Evolutionary conservation across 2,329 filamentous ascomycete genomes (phyloP).

Genomic region (Nemania bipapillata): DNA sequence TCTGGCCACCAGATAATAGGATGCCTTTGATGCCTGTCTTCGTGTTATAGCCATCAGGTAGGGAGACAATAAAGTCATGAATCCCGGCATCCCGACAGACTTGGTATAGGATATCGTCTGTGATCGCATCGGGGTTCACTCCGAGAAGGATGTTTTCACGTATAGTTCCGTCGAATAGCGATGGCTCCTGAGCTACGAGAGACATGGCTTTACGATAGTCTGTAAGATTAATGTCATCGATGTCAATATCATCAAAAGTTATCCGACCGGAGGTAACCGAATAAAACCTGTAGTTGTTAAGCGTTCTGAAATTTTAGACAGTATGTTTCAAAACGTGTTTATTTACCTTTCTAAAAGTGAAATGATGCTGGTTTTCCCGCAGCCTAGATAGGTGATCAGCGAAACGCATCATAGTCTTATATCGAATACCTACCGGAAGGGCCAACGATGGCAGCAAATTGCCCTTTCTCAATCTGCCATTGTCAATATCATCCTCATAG

Average conservation of each 20-base stretch:
- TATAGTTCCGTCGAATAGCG: constrained; percentile 70
- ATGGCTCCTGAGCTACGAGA: constrained; percentile 79
- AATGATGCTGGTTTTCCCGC: constrained; percentile 78
- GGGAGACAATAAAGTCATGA: constrained; percentile 74
- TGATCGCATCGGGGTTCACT: constrained; percentile 64
- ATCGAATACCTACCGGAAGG: constrained; percentile 63
- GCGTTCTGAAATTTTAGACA: background rate
- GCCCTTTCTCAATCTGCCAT: constrained; percentile 67
- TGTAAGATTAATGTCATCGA: constrained; percentile 67
- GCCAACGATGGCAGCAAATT: constrained; percentile 77
- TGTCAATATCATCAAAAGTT: constrained; percentile 69
- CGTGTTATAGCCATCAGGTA: constrained; percentile 75
- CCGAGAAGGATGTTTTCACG: constrained; percentile 76
- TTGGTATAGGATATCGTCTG: constrained; percentile 62
- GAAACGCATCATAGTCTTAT: background rate
- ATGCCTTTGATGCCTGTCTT: constrained; percentile 74
- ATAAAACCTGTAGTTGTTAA: constrained; percentile 67
- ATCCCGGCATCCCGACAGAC: constrained; percentile 72
- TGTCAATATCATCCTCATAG: background rate
- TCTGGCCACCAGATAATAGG: constrained; percentile 74
- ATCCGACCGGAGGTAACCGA: constrained; percentile 72
- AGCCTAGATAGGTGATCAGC: constrained; percentile 51
- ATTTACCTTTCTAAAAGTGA: constrained; percentile 66
- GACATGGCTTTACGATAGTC: constrained; percentile 73
- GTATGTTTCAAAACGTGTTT: background rate